Base-by-base conservation (phyloP, 768 basidiomycete genomes). In the Mycena rosella region DNA sequence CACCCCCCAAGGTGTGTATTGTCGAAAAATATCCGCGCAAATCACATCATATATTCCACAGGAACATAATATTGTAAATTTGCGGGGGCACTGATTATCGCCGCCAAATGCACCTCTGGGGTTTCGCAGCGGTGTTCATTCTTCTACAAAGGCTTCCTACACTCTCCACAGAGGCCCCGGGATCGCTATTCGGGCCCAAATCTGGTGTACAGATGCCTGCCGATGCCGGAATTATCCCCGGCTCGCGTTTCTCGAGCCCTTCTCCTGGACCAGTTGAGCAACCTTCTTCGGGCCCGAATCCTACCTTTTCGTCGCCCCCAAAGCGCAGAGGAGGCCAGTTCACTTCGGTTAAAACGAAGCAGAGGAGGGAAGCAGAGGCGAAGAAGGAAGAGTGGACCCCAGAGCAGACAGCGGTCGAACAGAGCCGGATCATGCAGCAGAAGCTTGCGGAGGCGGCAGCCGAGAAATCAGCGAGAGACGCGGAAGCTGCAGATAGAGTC, bases 391-490 rank as follows among this genome's bases (percentile, higher is more conserved):
- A 9, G 9, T 45, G 32, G 58, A 48, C 56, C 2, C 58, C 44
- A 3, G 58, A 59, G 27, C 42, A 58, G 44, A 45, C n/a, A n/a
- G 56, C 58, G 18, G 58, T 45, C 24, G 45, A 57, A 14, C 17
- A 36, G 29, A 59, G 58, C 18, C 58, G 45, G 22, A 5, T 47
- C 44, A 59, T 48, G 58, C 58, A 59, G 45, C 5, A 59, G 9
- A 59, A 36, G 26, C 58, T 59, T 15, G 58, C 45, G 1, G 27
- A 45, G n/a, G 56, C 42, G 2, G 56, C 56, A 32, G 56, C 29
- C 0, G 44, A 58, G 29, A 45, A 58, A 22, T 20, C 13, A 6
- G 29, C 40, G n/a, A 18, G 44, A 45, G 56, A 32, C 5, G 17
- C 11, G 14, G 42, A 15, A 18, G 42, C 24, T 27, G 55, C 40